A percentile compares a stretch with the other conserved stretches of the same genome.
Evolutionary conservation across 1,139 yeast genomes (phyloP).

Genomic region (Eremothecium cymbalariae): DNA sequence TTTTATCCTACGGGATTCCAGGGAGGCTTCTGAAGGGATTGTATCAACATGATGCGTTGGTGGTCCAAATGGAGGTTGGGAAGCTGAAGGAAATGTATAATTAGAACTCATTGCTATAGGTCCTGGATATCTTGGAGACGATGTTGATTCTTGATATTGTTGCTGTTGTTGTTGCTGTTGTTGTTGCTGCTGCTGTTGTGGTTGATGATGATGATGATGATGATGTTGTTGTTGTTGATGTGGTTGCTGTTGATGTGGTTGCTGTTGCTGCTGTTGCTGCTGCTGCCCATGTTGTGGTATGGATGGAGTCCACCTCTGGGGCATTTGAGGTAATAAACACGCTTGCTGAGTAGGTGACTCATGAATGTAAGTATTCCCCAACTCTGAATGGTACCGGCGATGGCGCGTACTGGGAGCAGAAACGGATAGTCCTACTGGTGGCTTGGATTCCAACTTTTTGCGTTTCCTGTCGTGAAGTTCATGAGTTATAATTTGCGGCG

Average conservation of each 20-base stretch:
- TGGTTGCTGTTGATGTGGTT: background rate
- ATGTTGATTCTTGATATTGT: background rate
- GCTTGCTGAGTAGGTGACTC: background rate
- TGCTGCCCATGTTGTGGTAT: background rate
- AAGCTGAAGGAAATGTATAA: slow-evolving; percentile 1
- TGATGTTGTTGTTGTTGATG: background rate
- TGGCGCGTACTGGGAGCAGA: slow-evolving; percentile 1
- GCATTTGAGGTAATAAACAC: slow-evolving; percentile 1
- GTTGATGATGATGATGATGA: background rate
- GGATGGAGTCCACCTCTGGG: background rate
- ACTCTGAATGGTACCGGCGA: slow-evolving; percentile 4
- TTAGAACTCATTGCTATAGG: background rate
- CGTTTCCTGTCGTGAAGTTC: slow-evolving; percentile 4
- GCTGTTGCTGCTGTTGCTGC: background rate
- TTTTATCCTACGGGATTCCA: background rate
- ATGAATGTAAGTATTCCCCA: background rate
- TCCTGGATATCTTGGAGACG: background rate
- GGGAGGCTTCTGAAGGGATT: slow-evolving; percentile 6
- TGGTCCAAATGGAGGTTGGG: slow-evolving; percentile 1
- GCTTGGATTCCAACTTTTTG: background rate
- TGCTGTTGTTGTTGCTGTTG: background rate
- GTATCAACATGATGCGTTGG: slow-evolving; percentile 3
- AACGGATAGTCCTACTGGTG: background rate
- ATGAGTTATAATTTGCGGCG: no score
- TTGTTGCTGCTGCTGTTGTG: background rate